These are phyloP conservation scores for Globisporangium cylindrosporum DNA, from an alignment of 352 stramenopile species.

Conservation along the genomic window DNA sequence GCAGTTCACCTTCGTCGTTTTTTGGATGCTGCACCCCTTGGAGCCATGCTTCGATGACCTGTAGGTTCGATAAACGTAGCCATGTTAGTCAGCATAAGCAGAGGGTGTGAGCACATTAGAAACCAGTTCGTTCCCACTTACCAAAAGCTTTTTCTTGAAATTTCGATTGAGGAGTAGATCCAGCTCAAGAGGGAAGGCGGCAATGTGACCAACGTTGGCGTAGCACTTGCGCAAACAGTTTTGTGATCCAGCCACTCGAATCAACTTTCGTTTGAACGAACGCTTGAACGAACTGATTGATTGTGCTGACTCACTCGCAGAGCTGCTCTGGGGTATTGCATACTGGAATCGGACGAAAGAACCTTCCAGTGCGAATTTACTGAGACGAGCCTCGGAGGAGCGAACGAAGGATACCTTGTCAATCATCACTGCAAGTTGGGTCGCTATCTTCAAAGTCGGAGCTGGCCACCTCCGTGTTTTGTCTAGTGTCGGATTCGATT, in stretches of 20 bases:
- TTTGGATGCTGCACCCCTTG: slow-evolving; percentile 12
- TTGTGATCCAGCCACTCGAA: slow-evolving; percentile 8
- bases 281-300: slow-evolving; percentile 21
- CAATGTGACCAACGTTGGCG: slow-evolving; percentile 17
- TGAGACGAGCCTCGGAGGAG: background rate
- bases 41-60: slow-evolving; percentile 48
- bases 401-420: slow-evolving; percentile 1
- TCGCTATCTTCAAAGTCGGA: background rate
- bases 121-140: slow-evolving; percentile 17
- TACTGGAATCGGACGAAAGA: slow-evolving; percentile 16
- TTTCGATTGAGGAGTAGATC: slow-evolving; percentile 17
- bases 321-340: slow-evolving; percentile 4
- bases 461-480: background rate
- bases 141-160: slow-evolving; percentile 30
- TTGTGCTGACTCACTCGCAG: background rate
- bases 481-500: background rate
- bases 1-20: slow-evolving; percentile 18
- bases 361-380: background rate
- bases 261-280: slow-evolving; percentile 27
- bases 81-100: background rate
- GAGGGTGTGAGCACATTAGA: background rate
- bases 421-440: slow-evolving; percentile 20
- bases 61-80: background rate
- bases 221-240: background rate
- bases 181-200: slow-evolving; percentile 30